phyloP scores from a whole-genome alignment of 2,329 filamentous ascomycete genomes.

The Colletotrichum liaoningense region DNA sequence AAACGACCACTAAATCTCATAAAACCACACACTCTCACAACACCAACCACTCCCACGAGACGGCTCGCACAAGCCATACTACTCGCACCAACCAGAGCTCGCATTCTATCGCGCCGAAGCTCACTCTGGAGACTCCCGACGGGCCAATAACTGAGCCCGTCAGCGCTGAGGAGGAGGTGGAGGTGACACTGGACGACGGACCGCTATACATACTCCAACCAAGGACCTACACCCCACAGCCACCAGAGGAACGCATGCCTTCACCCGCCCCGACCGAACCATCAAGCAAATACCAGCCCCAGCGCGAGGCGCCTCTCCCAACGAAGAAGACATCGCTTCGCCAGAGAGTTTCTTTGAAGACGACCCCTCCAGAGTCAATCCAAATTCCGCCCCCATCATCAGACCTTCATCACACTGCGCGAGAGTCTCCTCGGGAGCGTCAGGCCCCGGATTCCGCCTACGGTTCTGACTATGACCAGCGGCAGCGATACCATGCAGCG shows the following conservation, averaged over 20 bases:
- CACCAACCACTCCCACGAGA: not conserved
- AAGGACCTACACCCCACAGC: conserved; percentile 66
- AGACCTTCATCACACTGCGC: conserved; percentile 47
- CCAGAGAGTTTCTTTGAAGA: conserved; percentile 66
- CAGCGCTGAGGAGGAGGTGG: conserved; percentile 21
- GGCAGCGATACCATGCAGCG: conserved; percentile 38
- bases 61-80: conserved; percentile 12
- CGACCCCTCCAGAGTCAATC: conserved; percentile 63
- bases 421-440: conserved; percentile 19
- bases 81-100: conserved; percentile 4
- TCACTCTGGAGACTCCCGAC: conserved; percentile 30
- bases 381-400: conserved; percentile 59
- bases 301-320: conserved; percentile 41
- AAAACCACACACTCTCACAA: not conserved
- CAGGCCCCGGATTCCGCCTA: conserved; percentile 58
- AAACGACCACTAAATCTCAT: not conserved
- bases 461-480: conserved; percentile 58
- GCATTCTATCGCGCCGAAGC: conserved; percentile 19
- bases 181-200: conserved; percentile 46
- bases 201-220: conserved; percentile 67
- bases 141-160: conserved; percentile 5
- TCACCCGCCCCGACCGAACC: conserved; percentile 55
- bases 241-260: conserved; percentile 55
- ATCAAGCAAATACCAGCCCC: conserved; percentile 31
- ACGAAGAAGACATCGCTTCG: conserved; percentile 58